Percentiles rank a stretch among this genome's conserved stretches.
Evolutionary conservation across 2,329 filamentous ascomycete species (phyloP).

Genomic region (Curvularia spicifera): DNA sequence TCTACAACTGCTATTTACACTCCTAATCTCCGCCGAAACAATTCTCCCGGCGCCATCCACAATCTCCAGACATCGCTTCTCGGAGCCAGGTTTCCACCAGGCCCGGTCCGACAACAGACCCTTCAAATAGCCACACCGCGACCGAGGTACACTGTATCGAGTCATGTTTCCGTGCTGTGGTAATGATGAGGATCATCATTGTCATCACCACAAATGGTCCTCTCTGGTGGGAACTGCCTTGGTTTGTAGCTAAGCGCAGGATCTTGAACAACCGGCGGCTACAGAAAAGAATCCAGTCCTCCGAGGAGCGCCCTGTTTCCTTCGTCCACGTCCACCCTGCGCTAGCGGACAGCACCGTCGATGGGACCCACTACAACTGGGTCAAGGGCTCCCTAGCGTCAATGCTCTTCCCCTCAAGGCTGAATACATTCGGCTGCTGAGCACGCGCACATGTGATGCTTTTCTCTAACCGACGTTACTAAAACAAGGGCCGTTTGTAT

Average conservation of each 20-base stretch:
- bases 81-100: constrained; percentile 11
- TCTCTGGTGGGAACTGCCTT: constrained; percentile 2
- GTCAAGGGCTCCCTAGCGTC: constrained; percentile 11
- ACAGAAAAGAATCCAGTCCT: constrained; percentile 5
- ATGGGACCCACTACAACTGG: constrained; percentile 8
- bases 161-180: constrained; percentile 19
- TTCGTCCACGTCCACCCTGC: constrained; percentile 14
- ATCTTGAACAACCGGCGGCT: constrained; percentile 17
- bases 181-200: constrained; percentile 6
- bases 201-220: not conserved
- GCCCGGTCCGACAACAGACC: constrained; percentile 17
- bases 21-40: constrained; percentile 23
- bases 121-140: constrained; percentile 10
- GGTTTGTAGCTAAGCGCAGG: not conserved
- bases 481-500: constrained; percentile 17
- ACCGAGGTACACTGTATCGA: constrained; percentile 24
- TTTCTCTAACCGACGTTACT: not conserved
- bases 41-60: constrained; percentile 26
- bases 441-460: constrained; percentile 12
- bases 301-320: constrained; percentile 11
- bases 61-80: constrained; percentile 21
- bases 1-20: constrained; percentile 16
- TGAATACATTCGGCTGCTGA: constrained; percentile 16
- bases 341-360: constrained; percentile 15
- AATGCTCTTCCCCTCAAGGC: constrained; percentile 9